Evolutionary conservation across 805 yeast species (phyloP).

Genomic region (Phaffomyces thermotolerans): DNA sequence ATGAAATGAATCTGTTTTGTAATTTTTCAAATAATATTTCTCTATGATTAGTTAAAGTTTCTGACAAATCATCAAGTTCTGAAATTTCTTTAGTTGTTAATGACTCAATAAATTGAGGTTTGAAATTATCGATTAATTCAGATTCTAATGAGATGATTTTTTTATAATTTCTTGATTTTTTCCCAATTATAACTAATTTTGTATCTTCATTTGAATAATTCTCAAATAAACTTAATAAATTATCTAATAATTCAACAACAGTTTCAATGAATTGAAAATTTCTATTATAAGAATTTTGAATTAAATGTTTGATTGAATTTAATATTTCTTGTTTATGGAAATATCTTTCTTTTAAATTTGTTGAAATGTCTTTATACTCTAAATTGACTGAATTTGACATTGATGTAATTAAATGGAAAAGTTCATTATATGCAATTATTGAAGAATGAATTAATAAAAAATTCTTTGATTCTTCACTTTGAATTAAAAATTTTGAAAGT

Average conservation of each 20-base stretch:
- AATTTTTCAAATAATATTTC: conserved; percentile 40
- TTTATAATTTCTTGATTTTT: conserved; percentile 29
- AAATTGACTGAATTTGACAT: conserved; percentile 35
- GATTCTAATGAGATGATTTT: conserved; percentile 20
- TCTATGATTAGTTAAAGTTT: conserved; percentile 20
- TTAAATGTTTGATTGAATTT: conserved; percentile 47
- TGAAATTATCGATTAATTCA: conserved; percentile 25
- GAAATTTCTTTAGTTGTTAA: conserved; percentile 19
- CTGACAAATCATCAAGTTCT: conserved; percentile 14
- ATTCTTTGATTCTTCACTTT: conserved; percentile 34
- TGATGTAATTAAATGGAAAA: conserved; percentile 39
- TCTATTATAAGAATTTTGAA: conserved; percentile 56
- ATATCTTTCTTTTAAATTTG: conserved; percentile 56
- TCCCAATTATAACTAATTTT: conserved; percentile 39
- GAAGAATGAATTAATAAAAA: conserved; percentile 65
- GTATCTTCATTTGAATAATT: conserved; percentile 52
- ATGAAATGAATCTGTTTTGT: conserved; percentile 43
- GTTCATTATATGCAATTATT: conserved; percentile 57
- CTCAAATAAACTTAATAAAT: conserved; percentile 61
- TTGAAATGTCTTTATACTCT: conserved; percentile 46
- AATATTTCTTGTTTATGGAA: conserved; percentile 60
- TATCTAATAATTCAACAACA: conserved; percentile 57
- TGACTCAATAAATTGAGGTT: conserved; percentile 9
- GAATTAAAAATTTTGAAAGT: conserved; percentile 33
- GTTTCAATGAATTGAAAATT: conserved; percentile 56